These are phyloP conservation scores for Dittrichia graveolens DNA, from an alignment of 129 eudicot species.

Conservation along the genomic window DNA sequence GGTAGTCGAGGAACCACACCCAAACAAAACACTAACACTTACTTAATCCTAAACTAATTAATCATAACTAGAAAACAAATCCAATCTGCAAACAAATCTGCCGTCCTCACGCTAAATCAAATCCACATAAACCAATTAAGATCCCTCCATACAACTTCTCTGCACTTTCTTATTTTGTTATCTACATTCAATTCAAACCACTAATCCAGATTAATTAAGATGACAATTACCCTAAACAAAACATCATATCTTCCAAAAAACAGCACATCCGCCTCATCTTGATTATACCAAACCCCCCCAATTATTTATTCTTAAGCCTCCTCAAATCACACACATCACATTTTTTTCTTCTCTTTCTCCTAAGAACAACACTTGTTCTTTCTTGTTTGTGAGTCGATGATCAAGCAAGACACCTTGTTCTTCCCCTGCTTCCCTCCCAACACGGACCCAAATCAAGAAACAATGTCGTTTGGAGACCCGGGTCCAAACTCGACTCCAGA, in stretches of 20 bases:
- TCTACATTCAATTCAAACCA: conserved; percentile 16
- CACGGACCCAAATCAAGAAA: conserved; percentile 23
- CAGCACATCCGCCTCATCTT: conserved; percentile 51
- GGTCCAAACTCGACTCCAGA: conserved; percentile 53
- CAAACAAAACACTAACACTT: neutral
- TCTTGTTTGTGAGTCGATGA: conserved; percentile 32
- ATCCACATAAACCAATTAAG: conserved; percentile 38
- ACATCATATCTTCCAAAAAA: conserved; percentile 73
- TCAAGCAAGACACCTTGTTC: conserved; percentile 38
- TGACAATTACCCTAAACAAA: conserved; percentile 18
- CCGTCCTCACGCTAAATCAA: conserved; percentile 35
- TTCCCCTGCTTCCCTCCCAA: conserved; percentile 16
- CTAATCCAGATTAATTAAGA: neutral
- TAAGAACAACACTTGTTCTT: conserved; percentile 14
- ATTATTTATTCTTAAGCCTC: conserved; percentile 29
- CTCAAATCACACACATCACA: conserved; percentile 9
- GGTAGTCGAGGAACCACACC: neutral
- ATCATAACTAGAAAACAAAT: conserved; percentile 1
- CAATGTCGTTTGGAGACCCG: conserved; percentile 54
- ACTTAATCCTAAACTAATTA: neutral
- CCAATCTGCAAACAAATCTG: conserved; percentile 27
- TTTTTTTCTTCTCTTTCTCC: neutral
- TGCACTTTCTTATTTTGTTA: conserved; percentile 17
- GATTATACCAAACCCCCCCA: conserved; percentile 27
- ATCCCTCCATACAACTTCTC: conserved; percentile 9